A percentile compares a stretch with the other conserved stretches of the same genome.
Conservation (phyloP, 1,284 basidiomycete species). For the Moesziomyces parantarcticus region DNA sequence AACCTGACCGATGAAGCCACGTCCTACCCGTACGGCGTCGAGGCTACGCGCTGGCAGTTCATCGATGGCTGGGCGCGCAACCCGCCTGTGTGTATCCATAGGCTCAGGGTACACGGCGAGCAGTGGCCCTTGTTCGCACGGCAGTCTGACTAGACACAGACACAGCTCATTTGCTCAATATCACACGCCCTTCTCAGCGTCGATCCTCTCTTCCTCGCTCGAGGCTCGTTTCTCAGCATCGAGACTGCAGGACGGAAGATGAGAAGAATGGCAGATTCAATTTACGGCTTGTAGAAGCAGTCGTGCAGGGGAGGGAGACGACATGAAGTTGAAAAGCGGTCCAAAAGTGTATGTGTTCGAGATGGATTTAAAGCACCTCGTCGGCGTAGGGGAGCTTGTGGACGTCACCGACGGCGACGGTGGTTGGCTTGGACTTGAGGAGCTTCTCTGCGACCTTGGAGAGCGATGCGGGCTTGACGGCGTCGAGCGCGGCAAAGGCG, state of each 20-base stretch:
- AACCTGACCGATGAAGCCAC: constrained; percentile 27
- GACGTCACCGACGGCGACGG: constrained; percentile 64
- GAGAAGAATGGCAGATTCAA: background rate
- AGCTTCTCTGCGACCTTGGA: constrained; percentile 53
- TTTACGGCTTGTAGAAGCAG: background rate
- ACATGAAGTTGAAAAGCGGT: background rate
- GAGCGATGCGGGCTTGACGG: constrained; percentile 53
- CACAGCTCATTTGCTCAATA: no score
- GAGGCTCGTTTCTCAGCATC: no score
- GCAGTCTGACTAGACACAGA: background rate
- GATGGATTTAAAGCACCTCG: constrained; percentile 55
- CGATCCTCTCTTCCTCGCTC: background rate
- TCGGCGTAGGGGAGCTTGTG: constrained; percentile 65
- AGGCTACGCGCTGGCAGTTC: constrained; percentile 35
- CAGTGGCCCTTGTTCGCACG: constrained; percentile 28
- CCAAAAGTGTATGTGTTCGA: no score
- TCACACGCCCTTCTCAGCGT: background rate
- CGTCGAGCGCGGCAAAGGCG: constrained; percentile 52
- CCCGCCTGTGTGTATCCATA: constrained; percentile 38
- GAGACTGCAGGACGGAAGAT: no score
- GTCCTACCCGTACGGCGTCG: constrained; percentile 27
- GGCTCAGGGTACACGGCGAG: constrained; percentile 32
- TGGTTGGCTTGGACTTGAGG: constrained; percentile 66
- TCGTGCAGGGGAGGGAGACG: no score
- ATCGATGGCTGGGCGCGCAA: constrained; percentile 30